Evolutionary conservation across 768 basidiomycete species (phyloP), one percentile per base, ranked within the genome.

Genomic region (Amanita pallidorosea): DNA sequence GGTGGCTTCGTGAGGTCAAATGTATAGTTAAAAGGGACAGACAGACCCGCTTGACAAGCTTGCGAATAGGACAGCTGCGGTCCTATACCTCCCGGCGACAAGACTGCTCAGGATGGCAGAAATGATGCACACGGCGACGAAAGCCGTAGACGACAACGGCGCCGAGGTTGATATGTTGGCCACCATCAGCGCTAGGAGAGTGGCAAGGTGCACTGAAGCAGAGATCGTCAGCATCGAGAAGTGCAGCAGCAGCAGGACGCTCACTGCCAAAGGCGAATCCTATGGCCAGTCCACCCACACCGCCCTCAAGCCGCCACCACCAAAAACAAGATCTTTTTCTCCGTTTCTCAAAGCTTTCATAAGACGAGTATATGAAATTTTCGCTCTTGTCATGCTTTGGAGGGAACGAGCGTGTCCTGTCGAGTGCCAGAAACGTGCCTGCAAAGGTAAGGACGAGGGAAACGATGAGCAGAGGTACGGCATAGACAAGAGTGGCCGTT

Each of bases 391-490:
- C 53, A 13, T 66, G 65, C 7, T 65, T 63, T 33, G 77, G 70
- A 0, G 75, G 66, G 57, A 87, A 84, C 6, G 77, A 72, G 35
- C 80, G 74, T 18, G 83, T 78, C 36, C 85, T 79, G 59, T 85
- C 83, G 45, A 87, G 73, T 15, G 76, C 84, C 18, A 85, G 67
- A 62, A 87, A 85, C 2, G 81, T 72, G n/a, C 84, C 83, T n/a
- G 80, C 68, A 58, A 84, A 81, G 6, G 75, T 76, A 34, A 82
- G 67, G 20, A 78, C 53, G 36, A 81, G 46, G 8, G 83, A 84
- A 5, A 79, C 53, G 3, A 79, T 60, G 29, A 86, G 67, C n/a
- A 87, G 67, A 46, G 82, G 82, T 23, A 85, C 58, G 29, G 75
- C 58, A 59, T 84, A 85, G 36, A 73, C 73, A 27, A 85, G 70